These are phyloP conservation scores for Marchantia polymorpha DNA, from an alignment of 225 moss, liverwort and hornwort genomes.

Conservation along the genomic window DNA sequence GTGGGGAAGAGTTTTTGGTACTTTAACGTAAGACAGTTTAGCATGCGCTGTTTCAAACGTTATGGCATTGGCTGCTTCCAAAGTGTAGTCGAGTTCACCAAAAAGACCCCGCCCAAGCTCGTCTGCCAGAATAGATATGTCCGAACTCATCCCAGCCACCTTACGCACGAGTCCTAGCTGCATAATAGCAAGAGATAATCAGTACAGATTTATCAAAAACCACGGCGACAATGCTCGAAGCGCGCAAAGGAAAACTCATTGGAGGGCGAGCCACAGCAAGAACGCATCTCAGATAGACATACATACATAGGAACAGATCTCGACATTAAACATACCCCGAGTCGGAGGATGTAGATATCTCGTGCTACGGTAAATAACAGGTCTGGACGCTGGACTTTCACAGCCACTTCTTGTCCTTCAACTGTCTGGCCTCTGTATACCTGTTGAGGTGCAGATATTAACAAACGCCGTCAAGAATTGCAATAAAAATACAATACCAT, in stretches of 20 bases:
- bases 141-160: slow-evolving; percentile 74
- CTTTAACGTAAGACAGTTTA: slow-evolving; percentile 63
- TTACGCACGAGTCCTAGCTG: slow-evolving; percentile 74
- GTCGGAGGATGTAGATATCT: slow-evolving; percentile 85
- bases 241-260: background rate
- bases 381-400: slow-evolving; percentile 95
- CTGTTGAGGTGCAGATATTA: slow-evolving; percentile 29
- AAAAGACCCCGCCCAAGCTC: slow-evolving; percentile 90
- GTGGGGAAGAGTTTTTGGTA: slow-evolving; percentile 60
- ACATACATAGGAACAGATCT: background rate
- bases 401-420: slow-evolving; percentile 85
- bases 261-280: background rate
- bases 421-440: slow-evolving; percentile 75
- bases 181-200: slow-evolving; percentile 7
- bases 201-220: background rate
- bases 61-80: slow-evolving; percentile 75
- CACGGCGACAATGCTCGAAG: background rate
- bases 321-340: slow-evolving; percentile 56
- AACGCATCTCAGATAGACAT: background rate
- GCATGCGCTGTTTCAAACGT: slow-evolving; percentile 63
- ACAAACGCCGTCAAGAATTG: background rate
- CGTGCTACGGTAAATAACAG: slow-evolving; percentile 81
- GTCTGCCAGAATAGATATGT: slow-evolving; percentile 80
- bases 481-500: background rate
- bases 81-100: slow-evolving; percentile 86